Evolutionary conservation across 371 early-diverging fungal genomes (phyloP).

Genomic region (Apophysomyces variabilis): DNA sequence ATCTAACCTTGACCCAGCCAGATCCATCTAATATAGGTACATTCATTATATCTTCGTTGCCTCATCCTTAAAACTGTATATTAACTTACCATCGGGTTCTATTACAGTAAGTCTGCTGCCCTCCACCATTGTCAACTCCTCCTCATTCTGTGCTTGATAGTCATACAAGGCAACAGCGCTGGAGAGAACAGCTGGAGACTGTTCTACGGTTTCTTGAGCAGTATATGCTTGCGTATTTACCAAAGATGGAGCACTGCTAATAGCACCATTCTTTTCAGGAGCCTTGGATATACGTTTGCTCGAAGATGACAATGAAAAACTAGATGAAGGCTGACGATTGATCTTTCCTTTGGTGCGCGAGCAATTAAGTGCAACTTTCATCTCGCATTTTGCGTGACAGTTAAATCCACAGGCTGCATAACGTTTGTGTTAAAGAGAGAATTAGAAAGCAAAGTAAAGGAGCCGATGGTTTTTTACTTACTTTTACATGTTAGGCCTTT

Average conservation of each 20-base stretch:
- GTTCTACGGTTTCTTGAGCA: background rate
- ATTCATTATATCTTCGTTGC: background rate
- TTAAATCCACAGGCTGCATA: slow-evolving; percentile 76
- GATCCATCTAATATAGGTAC: slow-evolving; percentile 55
- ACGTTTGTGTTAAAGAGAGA: slow-evolving; percentile 5
- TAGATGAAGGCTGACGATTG: slow-evolving; percentile 33
- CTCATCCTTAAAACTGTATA: background rate
- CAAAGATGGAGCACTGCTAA: slow-evolving; percentile 4
- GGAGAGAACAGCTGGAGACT: slow-evolving; percentile 2
- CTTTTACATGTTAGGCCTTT: slow-evolving; percentile 78
- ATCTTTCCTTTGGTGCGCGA: slow-evolving; percentile 66
- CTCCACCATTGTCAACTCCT: slow-evolving; percentile 73
- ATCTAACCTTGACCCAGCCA: slow-evolving; percentile 79
- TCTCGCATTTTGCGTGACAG: slow-evolving; percentile 86
- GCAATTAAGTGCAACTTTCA: slow-evolving; percentile 83
- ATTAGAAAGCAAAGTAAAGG: background rate
- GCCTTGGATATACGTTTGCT: slow-evolving; percentile 6
- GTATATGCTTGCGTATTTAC: background rate
- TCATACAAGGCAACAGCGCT: slow-evolving; percentile 63
- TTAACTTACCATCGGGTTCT: slow-evolving; percentile 44
- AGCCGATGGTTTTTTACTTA: slow-evolving; percentile 13
- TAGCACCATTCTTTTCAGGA: background rate
- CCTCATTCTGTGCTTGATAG: slow-evolving; percentile 74
- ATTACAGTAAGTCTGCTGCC: slow-evolving; percentile 70
- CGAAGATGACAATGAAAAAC: background rate